Conservation (phyloP, 148 eudicot species). For the Polygonum maritimum region DNA sequence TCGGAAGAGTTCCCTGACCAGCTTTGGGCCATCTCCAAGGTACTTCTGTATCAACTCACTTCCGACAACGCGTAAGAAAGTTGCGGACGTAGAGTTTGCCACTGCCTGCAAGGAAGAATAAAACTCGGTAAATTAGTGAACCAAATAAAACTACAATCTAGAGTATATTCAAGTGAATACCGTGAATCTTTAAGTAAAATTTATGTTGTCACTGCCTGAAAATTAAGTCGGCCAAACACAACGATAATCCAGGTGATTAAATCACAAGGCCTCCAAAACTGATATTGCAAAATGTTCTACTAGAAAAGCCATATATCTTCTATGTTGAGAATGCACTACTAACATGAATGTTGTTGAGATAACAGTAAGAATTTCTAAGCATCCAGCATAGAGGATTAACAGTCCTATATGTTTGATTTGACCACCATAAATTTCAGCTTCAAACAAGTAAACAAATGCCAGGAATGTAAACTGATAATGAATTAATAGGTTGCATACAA, state of each 20-base stretch:
- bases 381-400: not conserved
- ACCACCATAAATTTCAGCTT: not conserved
- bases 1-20: constrained; percentile 92
- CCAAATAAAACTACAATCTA: not conserved
- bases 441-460: not conserved
- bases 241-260: not conserved
- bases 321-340: not conserved
- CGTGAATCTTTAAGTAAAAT: too few relatives aligned
- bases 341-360: not conserved
- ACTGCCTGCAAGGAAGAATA: constrained; percentile 48
- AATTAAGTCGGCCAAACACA: not conserved
- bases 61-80: constrained; percentile 93
- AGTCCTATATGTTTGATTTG: not conserved
- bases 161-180: too few relatives aligned
- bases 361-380: not conserved
- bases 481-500: constrained; percentile 1
- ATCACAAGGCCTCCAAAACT: not conserved
- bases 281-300: not conserved
- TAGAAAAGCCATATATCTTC: not conserved
- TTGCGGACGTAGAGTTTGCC: constrained; percentile 95
- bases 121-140: not conserved
- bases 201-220: constrained; percentile 86
- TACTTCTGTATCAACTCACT: constrained; percentile 96
- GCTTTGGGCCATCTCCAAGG: constrained; percentile 92
- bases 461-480: not conserved